Base-by-base conservation (phyloP, 2,329 filamentous ascomycete genomes). In the Fusarium continuum region DNA sequence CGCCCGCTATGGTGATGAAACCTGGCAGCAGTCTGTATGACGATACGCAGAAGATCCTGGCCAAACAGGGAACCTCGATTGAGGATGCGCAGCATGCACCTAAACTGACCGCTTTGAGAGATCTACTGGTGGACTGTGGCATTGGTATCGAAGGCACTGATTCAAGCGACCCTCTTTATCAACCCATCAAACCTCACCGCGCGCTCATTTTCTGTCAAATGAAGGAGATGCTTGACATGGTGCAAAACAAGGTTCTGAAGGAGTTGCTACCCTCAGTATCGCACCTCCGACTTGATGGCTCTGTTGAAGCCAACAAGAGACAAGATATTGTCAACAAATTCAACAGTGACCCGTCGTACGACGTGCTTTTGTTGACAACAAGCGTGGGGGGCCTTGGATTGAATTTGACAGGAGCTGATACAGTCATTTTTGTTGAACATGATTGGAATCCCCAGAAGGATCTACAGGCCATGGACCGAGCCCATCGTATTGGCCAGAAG, bases 151-250 rank as follows among this genome's bases (percentile, higher is more conserved):
- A 93, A 61, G 85, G 86, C 14, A 79, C 79, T n/a, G 84, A 86
- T 46, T 77, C 79, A 2, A 85, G 80, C 47, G 85, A 88, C 57
- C 85, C 85, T 3, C 78, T 88, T 14, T 88, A 88, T 71, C 85
- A 92, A 75, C 96, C 93, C 34, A 96, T 99, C 75, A 97, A 95
- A 61, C 95, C 94, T 25, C 95, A 99, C 74, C 91, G 95, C 38
- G 96, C 95, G 1, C 86, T 99, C 23, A 91, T 99, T 67, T 99
- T 99, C 83, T 99, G 95, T 72, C 95, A 99, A 76, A 97, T 99
- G 92, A 99, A 99, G 79, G 95, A 99, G 76, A 99, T 99, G 96
- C 84, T 99, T 20, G 95, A 99, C 76, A 98, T 99, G 87, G 96
- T 99, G 3, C 93, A 98, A 74, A 92, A 91, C 70, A 93, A 94